These are phyloP conservation scores for Pythium apleroticum DNA, from an alignment of 352 stramenopile species.

Conservation along the genomic window DNA sequence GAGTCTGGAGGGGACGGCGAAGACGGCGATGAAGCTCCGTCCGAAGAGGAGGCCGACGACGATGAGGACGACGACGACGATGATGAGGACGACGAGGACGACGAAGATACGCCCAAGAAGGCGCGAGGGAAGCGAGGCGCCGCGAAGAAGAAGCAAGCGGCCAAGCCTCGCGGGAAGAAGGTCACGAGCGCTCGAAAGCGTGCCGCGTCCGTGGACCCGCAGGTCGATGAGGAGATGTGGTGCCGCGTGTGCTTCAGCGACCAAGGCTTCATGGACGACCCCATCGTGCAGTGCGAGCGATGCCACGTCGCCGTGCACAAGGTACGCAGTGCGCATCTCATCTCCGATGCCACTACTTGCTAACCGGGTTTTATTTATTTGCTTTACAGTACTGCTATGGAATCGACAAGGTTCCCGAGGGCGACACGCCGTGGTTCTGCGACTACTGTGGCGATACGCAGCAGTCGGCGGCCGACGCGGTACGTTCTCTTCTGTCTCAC, in stretches of 20 bases:
- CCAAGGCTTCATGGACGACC: conserved; percentile 84
- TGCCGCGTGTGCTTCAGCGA: conserved; percentile 89
- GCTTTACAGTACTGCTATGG: conserved; percentile 81
- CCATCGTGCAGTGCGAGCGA: conserved; percentile 87
- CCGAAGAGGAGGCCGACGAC: conserved; percentile 30
- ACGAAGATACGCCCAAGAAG: conserved; percentile 40
- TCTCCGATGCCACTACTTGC: not conserved
- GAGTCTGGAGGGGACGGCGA: conserved; percentile 28
- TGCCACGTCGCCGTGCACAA: conserved; percentile 84
- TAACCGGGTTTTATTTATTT: conserved; percentile 9
- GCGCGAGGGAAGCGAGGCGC: conserved; percentile 43
- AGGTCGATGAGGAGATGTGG: conserved; percentile 86
- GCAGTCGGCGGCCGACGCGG: conserved; percentile 43
- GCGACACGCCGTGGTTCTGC: conserved; percentile 84
- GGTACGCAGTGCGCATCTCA: conserved; percentile 37
- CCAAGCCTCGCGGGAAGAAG: conserved; percentile 31
- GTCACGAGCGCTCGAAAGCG: conserved; percentile 22
- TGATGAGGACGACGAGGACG: conserved; percentile 41
- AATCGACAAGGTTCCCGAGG: conserved; percentile 76
- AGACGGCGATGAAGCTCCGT: conserved; percentile 17
- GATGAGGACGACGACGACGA: conserved; percentile 36
- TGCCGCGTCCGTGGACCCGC: conserved; percentile 46
- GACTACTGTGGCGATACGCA: conserved; percentile 66
- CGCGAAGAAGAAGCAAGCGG: conserved; percentile 24
- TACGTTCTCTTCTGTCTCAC: conserved; percentile 39